Base-by-base conservation (phyloP, 2,329 filamentous ascomycete genomes). In the Alternaria alternata region DNA sequence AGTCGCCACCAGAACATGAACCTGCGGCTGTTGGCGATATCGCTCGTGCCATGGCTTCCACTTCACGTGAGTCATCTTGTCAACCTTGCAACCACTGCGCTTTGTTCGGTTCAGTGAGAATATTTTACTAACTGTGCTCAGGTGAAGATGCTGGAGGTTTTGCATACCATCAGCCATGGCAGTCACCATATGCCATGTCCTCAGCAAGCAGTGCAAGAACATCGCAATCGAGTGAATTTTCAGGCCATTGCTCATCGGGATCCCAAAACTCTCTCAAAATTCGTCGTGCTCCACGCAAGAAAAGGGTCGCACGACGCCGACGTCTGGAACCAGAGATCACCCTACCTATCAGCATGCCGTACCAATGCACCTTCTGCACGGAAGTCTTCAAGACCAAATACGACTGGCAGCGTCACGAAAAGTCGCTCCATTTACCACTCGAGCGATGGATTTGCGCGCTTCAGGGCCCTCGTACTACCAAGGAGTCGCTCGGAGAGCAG, bases 331-430 rank as follows among this genome's bases (percentile, higher is more conserved):
- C 65, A 41, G 59, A 63, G 5, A 58, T 43, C 3, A 51, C 56
- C 14, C 28, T 57, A 22, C 51, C 63, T 2, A 61, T 64, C 7
- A 44, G 57, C 12, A 57, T 69, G 51, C 68, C 69, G 0, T 75
- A 66, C 16, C 71, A 74, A 46, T 74, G 72, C 42, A 75, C 72
- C 0, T 75, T 74, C 26, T 75, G 72, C 44, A 74, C 72, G 0
- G 72, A 75, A 41, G 66, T 64, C 12, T 75, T 75, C 63, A 72
- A 68, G 20, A 72, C 70, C 0, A 75, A 73, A 48, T 68, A 72
- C 26, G 70, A 75, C 32, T 75, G 72, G 72, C 64, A 69, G 32
- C 56, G 72, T 1, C 72, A 75, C n/a, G 72, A 75, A 16, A 75
- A 74, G 30, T 68, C 71, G 1, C 57, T 75, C 2, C 72, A 75